Percentiles rank a stretch among this genome's conserved stretches.
Conservation (phyloP, 805 yeast species). For the Pichia exigua region DNA sequence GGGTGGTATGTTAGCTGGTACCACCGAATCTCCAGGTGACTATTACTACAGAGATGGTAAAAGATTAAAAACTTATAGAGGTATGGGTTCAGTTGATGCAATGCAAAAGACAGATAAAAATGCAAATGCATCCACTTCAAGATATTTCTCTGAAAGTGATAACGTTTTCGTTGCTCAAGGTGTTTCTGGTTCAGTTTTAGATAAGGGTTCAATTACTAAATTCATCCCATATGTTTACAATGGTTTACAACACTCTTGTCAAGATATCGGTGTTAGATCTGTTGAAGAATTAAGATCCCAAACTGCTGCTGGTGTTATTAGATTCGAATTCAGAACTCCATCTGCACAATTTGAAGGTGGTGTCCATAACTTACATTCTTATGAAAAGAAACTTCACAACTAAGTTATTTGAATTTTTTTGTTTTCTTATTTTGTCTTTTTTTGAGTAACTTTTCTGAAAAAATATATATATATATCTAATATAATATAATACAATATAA, state of each 20-base stretch:
- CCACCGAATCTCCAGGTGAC: slow-evolving; percentile 96
- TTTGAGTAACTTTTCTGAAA: no score
- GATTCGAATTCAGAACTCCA: slow-evolving; percentile 97
- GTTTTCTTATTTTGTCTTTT: background rate
- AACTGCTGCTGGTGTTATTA: slow-evolving; percentile 61
- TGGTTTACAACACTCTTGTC: slow-evolving; percentile 97
- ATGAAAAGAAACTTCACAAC: slow-evolving; percentile 94
- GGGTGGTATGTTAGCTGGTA: slow-evolving; percentile 99
- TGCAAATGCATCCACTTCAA: slow-evolving; percentile 96
- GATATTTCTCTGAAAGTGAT: slow-evolving; percentile 96
- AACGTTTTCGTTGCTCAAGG: slow-evolving; percentile 97
- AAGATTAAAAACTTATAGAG: slow-evolving; percentile 95
- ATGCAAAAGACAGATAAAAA: slow-evolving; percentile 84
- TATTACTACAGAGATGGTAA: slow-evolving; percentile 97
- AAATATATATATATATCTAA: no score
- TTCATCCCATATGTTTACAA: slow-evolving; percentile 89
- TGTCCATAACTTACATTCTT: slow-evolving; percentile 90
- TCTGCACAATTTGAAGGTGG: slow-evolving; percentile 99
- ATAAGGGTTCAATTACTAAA: slow-evolving; percentile 91
- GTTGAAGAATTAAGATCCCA: slow-evolving; percentile 52
- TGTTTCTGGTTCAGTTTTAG: slow-evolving; percentile 94
- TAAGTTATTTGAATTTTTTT: slow-evolving; percentile 25
- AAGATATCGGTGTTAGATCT: slow-evolving; percentile 87
- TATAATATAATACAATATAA: no score
- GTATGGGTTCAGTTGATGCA: slow-evolving; percentile 99